Evolutionary conservation across 1,139 yeast species (phyloP), one percentile per base, ranked within the genome.

Genomic region (Suhomyces ambrosiae): DNA sequence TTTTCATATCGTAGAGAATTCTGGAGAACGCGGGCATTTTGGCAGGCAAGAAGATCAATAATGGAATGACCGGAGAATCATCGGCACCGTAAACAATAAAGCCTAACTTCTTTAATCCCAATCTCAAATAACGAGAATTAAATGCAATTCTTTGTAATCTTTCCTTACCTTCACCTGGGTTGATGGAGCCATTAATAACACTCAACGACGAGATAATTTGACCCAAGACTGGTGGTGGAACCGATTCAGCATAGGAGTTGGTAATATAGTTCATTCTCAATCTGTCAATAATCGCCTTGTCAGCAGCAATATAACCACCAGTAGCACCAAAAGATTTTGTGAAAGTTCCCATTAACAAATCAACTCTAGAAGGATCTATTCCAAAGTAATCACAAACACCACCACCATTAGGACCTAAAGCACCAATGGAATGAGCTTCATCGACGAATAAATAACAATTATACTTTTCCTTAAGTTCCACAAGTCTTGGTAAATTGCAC

Each of bases 301-400:
- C 74, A 36, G 85, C 95, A 15, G 96, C 94, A 48, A 92, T 71
- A 60, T 92, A 92, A 33, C 98, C 99, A 56, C 99, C 99, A 32
- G 97, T 89, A 19, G 98, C 97, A 56, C 99, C 98, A 63, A 92
- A 92, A 5, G 97, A 88, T 65, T 92, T 92, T 37, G 98, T 94
- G 42, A 94, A 77, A 7, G 99, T 92, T 34, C 99, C 99, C 99
- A 92, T 92, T 50, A 92, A 68, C 45, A 94, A 68, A 63, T 92
- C 99, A 37, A 92, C 74, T 35, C 79, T 77, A 14, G 68, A 61
- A 26, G 97, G 92, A 48, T 81, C 78, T 39, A 92, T 78, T 32
- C 83, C 83, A 58, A 86, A 92, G 63, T 87, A 87, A 60, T 94
- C 97, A 66, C 97, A 90, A 25, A 92, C 84, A 56, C 99, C 99